Evolutionary conservation across 2,329 filamentous ascomycete genomes (phyloP).

Genomic region (Grosmannia serpens): DNA sequence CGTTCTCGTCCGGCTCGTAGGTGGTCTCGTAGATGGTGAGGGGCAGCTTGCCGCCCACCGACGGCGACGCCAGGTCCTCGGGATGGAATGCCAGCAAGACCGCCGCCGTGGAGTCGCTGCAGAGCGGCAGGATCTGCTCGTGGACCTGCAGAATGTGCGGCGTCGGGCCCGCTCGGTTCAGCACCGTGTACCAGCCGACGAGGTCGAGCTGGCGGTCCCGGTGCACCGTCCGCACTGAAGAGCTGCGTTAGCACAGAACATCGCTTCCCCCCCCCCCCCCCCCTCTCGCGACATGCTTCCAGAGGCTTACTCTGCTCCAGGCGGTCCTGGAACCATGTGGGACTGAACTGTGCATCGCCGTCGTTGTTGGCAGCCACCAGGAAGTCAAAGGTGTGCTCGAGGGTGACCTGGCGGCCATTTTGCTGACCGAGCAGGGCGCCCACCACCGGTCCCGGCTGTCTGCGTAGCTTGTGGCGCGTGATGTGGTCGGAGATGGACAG

Average conservation of each 20-base stretch:
- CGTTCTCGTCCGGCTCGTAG: slow-evolving; percentile 39
- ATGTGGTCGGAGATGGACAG: slow-evolving; percentile 96
- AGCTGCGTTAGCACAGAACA: background rate
- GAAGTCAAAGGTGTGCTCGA: slow-evolving; percentile 89
- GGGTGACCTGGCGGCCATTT: slow-evolving; percentile 77
- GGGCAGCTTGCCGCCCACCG: slow-evolving; percentile 69
- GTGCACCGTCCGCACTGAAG: slow-evolving; percentile 76
- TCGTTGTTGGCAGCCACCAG: slow-evolving; percentile 39
- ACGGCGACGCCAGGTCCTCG: slow-evolving; percentile 36
- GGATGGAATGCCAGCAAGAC: slow-evolving; percentile 83
- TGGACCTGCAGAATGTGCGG: slow-evolving; percentile 62
- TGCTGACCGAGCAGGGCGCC: slow-evolving; percentile 88
- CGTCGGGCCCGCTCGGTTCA: slow-evolving; percentile 61
- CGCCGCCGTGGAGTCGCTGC: slow-evolving; percentile 78
- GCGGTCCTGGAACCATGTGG: slow-evolving; percentile 62
- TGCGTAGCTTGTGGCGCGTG: slow-evolving; percentile 73
- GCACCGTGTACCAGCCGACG: slow-evolving; percentile 84
- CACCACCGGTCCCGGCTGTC: slow-evolving; percentile 63
- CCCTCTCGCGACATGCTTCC: background rate
- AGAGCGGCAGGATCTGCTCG: slow-evolving; percentile 58
- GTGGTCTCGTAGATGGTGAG: slow-evolving; percentile 84
- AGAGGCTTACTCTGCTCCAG: slow-evolving; percentile 66
- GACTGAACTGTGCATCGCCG: slow-evolving; percentile 51
- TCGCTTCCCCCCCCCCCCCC: background rate
- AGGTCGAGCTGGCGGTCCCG: slow-evolving; percentile 72